A percentile compares a stretch with the other conserved stretches of the same genome.
These are phyloP conservation scores for Geotrichum restrictum DNA, from an alignment of 1,139 yeast species.

Conservation along the genomic window DNA sequence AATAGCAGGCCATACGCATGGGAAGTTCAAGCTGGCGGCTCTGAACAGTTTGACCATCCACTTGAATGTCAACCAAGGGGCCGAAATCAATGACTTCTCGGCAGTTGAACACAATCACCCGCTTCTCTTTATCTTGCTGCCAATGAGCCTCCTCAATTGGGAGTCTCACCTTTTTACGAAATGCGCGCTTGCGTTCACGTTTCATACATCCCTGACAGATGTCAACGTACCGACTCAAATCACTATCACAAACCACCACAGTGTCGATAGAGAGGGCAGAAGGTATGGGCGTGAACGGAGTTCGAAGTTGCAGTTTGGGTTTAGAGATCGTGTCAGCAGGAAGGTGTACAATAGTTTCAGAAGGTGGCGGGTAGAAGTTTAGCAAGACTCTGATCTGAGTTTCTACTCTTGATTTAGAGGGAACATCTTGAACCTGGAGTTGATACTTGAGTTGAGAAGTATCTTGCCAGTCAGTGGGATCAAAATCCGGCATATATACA, in stretches of 20 bases:
- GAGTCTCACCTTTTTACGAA: slow-evolving; percentile 62
- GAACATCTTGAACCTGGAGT: slow-evolving; percentile 56
- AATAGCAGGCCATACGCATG: slow-evolving; percentile 87
- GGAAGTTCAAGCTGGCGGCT: slow-evolving; percentile 49
- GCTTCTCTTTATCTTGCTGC: slow-evolving; percentile 65
- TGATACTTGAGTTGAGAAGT: slow-evolving; percentile 48
- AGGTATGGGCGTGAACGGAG: slow-evolving; percentile 35
- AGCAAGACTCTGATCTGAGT: slow-evolving; percentile 78
- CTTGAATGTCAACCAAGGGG: slow-evolving; percentile 36
- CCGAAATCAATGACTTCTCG: slow-evolving; percentile 78
- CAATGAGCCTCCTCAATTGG: slow-evolving; percentile 67
- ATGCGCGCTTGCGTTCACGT: slow-evolving; percentile 85
- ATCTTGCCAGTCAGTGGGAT: slow-evolving; percentile 36
- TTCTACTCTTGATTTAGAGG: slow-evolving; percentile 79
- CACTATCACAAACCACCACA: slow-evolving; percentile 38
- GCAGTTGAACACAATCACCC: slow-evolving; percentile 83
- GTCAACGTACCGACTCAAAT: slow-evolving; percentile 52
- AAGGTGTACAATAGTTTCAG: slow-evolving; percentile 61
- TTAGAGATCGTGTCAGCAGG: slow-evolving; percentile 83
- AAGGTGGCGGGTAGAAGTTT: slow-evolving; percentile 67
- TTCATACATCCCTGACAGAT: slow-evolving; percentile 82
- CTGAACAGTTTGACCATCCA: slow-evolving; percentile 42
- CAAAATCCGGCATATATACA: slow-evolving; percentile 36
- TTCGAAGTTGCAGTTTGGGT: slow-evolving; percentile 62
- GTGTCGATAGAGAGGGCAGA: slow-evolving; percentile 35